Conservation (phyloP, 2,329 filamentous ascomycete genomes). For the Alternaria infectoria region DNA sequence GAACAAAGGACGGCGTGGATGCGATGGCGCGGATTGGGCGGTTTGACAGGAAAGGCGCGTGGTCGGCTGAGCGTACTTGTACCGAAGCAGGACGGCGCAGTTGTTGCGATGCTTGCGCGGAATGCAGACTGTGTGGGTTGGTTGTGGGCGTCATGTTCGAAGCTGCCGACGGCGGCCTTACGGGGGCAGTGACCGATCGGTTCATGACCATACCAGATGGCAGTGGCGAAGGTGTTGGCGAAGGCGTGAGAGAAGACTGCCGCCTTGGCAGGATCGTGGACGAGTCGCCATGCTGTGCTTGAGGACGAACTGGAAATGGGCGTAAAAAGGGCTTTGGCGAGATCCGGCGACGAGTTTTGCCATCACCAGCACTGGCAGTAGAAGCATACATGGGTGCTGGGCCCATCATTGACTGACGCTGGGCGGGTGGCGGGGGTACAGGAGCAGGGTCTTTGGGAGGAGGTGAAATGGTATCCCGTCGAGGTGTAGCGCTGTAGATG, state of each 20-base stretch:
- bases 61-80: slow-evolving; percentile 52
- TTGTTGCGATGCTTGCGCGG: slow-evolving; percentile 20
- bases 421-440: slow-evolving; percentile 26
- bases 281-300: slow-evolving; percentile 36
- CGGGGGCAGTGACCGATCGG: slow-evolving; percentile 43
- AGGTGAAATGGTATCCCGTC: slow-evolving; percentile 36
- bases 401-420: slow-evolving; percentile 35
- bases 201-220: slow-evolving; percentile 33
- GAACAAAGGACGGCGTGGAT: slow-evolving; percentile 41
- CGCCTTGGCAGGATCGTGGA: slow-evolving; percentile 38
- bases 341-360: slow-evolving; percentile 29
- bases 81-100: slow-evolving; percentile 53
- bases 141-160: slow-evolving; percentile 17
- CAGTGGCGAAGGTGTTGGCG: slow-evolving; percentile 29
- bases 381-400: slow-evolving; percentile 9
- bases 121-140: slow-evolving; percentile 15
- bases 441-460: slow-evolving; percentile 37
- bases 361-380: slow-evolving; percentile 11
- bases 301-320: slow-evolving; percentile 44
- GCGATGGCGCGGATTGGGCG: slow-evolving; percentile 40
- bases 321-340: slow-evolving; percentile 46
- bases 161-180: slow-evolving; percentile 22
- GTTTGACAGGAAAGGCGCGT: slow-evolving; percentile 52
- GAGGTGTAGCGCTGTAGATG: slow-evolving; percentile 34
- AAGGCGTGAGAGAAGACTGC: slow-evolving; percentile 33